Conservation (phyloP, 768 basidiomycete species). For the Mycena sanguinolenta region DNA sequence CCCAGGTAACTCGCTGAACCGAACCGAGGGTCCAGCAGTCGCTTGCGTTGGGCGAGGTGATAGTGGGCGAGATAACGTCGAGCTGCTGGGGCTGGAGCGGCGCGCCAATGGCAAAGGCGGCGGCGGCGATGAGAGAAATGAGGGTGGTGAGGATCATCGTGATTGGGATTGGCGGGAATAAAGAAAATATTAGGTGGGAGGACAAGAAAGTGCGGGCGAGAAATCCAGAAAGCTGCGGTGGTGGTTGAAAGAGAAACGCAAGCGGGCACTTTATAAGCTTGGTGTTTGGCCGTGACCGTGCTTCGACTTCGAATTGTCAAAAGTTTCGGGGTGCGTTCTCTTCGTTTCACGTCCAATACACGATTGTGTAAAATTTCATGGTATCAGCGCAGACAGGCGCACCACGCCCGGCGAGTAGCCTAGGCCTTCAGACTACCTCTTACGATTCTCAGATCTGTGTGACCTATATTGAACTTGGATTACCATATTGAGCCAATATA, state of each 20-base stretch:
- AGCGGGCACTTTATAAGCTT: constrained; percentile 24
- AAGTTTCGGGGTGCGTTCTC: constrained; percentile 30
- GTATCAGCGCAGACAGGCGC: background rate
- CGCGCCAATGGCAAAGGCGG: constrained; percentile 38
- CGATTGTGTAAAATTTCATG: constrained; percentile 21
- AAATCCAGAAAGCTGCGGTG: constrained; percentile 18
- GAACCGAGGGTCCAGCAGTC: constrained; percentile 51
- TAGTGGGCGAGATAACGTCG: constrained; percentile 52
- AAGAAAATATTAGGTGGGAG: constrained; percentile 20
- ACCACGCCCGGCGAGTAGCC: background rate
- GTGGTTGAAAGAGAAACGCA: constrained; percentile 19
- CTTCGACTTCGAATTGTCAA: constrained; percentile 21
- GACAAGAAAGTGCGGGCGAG: constrained; percentile 27
- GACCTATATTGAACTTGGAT: constrained; percentile 17
- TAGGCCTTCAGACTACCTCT: background rate
- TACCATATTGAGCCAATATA: constrained; percentile 23
- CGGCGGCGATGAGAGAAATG: constrained; percentile 44
- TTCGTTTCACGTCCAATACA: constrained; percentile 19
- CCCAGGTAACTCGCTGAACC: constrained; percentile 56
- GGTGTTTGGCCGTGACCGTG: background rate
- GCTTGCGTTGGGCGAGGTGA: constrained; percentile 50
- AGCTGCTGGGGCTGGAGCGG: constrained; percentile 40
- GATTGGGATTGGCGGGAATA: constrained; percentile 15
- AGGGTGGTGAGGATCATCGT: constrained; percentile 38
- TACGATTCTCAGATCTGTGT: constrained; percentile 1